These are phyloP conservation scores for Bruguiera sexangula DNA, from an alignment of 345 rosid species.

Conservation along the genomic window DNA sequence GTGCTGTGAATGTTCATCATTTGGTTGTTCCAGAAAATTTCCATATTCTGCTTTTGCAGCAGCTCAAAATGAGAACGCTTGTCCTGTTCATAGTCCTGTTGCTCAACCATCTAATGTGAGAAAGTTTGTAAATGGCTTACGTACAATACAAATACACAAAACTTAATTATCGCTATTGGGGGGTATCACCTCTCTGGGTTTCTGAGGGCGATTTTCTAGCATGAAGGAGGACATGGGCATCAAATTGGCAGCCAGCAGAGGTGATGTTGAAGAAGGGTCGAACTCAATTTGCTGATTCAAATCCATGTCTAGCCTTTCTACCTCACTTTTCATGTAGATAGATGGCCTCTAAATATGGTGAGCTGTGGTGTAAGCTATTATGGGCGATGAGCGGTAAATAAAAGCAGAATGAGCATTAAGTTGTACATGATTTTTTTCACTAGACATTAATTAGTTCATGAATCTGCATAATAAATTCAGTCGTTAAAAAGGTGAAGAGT, in stretches of 20 bases:
- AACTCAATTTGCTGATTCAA: conserved; percentile 24
- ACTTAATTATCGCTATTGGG: neutral
- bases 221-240: conserved; percentile 3
- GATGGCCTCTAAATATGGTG: neutral
- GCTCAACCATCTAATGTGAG: too few species aligned
- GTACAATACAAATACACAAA: neutral
- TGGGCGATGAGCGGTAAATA: too few species aligned
- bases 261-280: conserved; percentile 1
- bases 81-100: neutral
- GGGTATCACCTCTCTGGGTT: conserved; percentile 10
- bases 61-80: neutral
- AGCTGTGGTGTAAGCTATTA: too few species aligned
- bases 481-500: too few species aligned
- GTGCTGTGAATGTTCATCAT: conserved; percentile 15
- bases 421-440: too few species aligned
- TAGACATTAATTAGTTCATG: too few species aligned
- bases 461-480: neutral
- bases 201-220: neutral
- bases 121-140: neutral
- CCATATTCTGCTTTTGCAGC: conserved; percentile 6
- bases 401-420: too few species aligned
- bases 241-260: conserved; percentile 3
- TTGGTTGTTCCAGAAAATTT: conserved; percentile 29
- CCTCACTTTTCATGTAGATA: neutral
- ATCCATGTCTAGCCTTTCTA: conserved; percentile 18